Percentiles rank a stretch among this genome's conserved stretches.
These are phyloP conservation scores for Acanthamoeba culbertsoni DNA, from an alignment of 208 protist species.

Conservation along the genomic window DNA sequence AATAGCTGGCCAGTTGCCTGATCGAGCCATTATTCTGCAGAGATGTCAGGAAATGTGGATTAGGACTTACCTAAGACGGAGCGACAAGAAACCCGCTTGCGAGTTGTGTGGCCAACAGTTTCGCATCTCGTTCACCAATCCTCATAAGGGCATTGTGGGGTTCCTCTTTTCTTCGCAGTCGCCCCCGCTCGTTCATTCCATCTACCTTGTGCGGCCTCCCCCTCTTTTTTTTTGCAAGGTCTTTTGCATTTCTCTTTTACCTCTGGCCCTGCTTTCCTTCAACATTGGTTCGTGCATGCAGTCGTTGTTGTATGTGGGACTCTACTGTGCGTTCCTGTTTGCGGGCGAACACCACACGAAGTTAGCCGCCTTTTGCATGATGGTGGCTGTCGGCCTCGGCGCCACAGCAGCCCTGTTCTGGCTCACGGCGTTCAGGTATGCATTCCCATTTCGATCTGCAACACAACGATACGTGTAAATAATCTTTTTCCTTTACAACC, in stretches of 20 bases:
- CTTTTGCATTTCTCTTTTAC: neutral
- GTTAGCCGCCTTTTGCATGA: neutral
- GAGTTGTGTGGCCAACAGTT: neutral
- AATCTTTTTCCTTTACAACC: neutral
- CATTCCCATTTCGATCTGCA: neutral
- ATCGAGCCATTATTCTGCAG: neutral
- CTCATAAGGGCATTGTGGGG: neutral
- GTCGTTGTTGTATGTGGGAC: neutral
- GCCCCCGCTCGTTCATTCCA: neutral
- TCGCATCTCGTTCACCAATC: conserved; percentile 4
- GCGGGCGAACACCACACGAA: neutral
- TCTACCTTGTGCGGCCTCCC: neutral
- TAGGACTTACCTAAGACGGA: neutral
- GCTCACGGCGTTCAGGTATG: neutral
- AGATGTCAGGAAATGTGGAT: conserved; percentile 36
- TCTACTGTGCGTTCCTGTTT: neutral
- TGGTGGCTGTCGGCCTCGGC: neutral
- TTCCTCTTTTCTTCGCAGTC: conserved; percentile 27
- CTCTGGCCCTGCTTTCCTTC: neutral
- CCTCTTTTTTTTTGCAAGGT: neutral
- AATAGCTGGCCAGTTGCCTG: neutral
- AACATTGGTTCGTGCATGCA: neutral
- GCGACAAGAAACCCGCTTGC: neutral
- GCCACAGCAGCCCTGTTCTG: neutral
- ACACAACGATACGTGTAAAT: neutral